Conservation (phyloP, 352 stramenopile genomes). For the Phytophthora pisi region DNA sequence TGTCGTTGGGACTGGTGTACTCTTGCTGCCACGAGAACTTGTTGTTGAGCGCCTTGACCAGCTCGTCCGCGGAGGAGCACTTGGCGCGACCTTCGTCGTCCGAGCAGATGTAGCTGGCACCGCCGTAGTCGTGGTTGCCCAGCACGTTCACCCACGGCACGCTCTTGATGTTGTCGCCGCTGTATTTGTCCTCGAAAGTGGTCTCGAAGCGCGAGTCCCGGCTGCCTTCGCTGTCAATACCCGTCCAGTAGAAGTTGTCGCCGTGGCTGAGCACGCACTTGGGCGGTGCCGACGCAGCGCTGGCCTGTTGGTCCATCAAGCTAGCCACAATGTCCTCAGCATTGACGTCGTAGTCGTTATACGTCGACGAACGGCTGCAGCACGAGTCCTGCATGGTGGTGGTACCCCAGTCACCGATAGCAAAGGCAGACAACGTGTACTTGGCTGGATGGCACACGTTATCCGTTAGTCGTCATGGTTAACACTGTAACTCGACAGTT, state of each 20-base stretch:
- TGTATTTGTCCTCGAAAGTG: constrained; percentile 77
- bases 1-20: constrained; percentile 76
- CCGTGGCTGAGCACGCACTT: constrained; percentile 74
- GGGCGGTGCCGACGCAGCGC: constrained; percentile 46
- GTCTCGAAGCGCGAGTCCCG: constrained; percentile 62
- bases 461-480: background rate
- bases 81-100: constrained; percentile 40
- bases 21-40: constrained; percentile 65
- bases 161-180: constrained; percentile 48
- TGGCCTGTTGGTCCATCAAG: constrained; percentile 52
- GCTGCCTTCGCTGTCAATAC: constrained; percentile 52
- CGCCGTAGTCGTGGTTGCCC: constrained; percentile 85
- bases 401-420: constrained; percentile 68
- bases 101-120: constrained; percentile 73
- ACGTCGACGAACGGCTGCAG: constrained; percentile 47
- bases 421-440: constrained; percentile 51
- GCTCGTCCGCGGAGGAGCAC: constrained; percentile 51
- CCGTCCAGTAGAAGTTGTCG: constrained; percentile 89
- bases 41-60: constrained; percentile 54
- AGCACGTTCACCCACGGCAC: constrained; percentile 80
- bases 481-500: background rate
- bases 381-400: constrained; percentile 56
- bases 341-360: constrained; percentile 52
- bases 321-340: constrained; percentile 58
- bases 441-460: constrained; percentile 24